A percentile compares a stretch with the other conserved stretches of the same genome.
These are phyloP conservation scores for Clitoria ternatea DNA, from an alignment of 306 rosid species.

Conservation along the genomic window DNA sequence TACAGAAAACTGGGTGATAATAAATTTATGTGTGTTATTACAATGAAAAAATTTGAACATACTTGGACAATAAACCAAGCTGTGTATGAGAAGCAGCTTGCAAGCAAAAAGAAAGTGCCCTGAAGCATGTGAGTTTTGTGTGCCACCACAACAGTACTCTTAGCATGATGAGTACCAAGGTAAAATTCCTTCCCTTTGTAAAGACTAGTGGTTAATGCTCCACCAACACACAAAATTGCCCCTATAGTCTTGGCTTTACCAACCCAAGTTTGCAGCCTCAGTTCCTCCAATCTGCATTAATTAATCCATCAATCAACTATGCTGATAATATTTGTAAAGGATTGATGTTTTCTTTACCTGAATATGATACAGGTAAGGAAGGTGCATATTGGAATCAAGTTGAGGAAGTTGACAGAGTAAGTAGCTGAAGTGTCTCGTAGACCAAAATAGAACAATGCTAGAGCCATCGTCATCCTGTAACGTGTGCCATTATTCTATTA, in stretches of 20 bases:
- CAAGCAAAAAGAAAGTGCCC: slow-evolving; percentile 50
- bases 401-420: slow-evolving; percentile 58
- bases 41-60: too few species aligned
- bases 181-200: slow-evolving; percentile 45
- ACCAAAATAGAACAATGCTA: slow-evolving; percentile 54
- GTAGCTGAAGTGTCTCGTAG: slow-evolving; percentile 62
- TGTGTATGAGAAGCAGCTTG: slow-evolving; percentile 46
- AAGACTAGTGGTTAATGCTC: slow-evolving; percentile 41
- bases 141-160: not conserved
- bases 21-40: too few species aligned
- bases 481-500: not conserved
- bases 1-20: too few species aligned
- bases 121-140: slow-evolving; percentile 37
- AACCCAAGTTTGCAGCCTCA: slow-evolving; percentile 16
- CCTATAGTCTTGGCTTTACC: slow-evolving; percentile 47
- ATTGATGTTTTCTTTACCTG: too few species aligned
- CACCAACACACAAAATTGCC: slow-evolving; percentile 48
- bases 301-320: not conserved
- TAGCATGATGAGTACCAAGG: slow-evolving; percentile 3
- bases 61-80: slow-evolving; percentile 60
- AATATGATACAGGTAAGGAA: slow-evolving; percentile 38
- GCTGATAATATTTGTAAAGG: too few species aligned
- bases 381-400: slow-evolving; percentile 51
- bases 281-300: slow-evolving; percentile 38
- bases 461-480: slow-evolving; percentile 47